Conservation (phyloP, 2,329 filamentous ascomycete genomes). For the Alternaria solani region DNA sequence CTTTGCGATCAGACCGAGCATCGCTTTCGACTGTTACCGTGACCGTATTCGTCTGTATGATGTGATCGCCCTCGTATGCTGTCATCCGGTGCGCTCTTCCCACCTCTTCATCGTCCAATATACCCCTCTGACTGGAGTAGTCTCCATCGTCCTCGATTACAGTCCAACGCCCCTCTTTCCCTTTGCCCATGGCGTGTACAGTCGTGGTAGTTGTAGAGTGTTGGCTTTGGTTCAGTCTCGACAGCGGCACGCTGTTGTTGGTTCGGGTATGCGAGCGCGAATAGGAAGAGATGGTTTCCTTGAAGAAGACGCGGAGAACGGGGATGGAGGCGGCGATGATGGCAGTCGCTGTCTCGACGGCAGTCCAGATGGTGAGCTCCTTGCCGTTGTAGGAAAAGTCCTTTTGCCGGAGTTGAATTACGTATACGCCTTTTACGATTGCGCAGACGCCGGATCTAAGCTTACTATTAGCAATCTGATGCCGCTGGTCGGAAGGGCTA, state of each 20-base stretch:
- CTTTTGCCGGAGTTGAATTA: conserved; percentile 31
- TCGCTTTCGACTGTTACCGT: conserved; percentile 14
- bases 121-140: conserved; percentile 8
- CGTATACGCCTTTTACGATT: conserved; percentile 37
- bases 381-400: conserved; percentile 44
- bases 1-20: not conserved
- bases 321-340: conserved; percentile 42
- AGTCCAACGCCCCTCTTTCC: conserved; percentile 7
- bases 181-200: not conserved
- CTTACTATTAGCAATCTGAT: not conserved
- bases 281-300: conserved; percentile 27
- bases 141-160: not conserved
- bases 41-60: conserved; percentile 16
- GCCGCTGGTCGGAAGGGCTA: not conserved
- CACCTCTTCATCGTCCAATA: conserved; percentile 9
- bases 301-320: conserved; percentile 44
- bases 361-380: conserved; percentile 43
- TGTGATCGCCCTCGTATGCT: not conserved
- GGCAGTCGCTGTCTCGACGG: conserved; percentile 39
- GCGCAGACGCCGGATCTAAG: conserved; percentile 37
- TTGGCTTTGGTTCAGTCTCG: conserved; percentile 7
- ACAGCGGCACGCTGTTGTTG: conserved; percentile 3
- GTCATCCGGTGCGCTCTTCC: not conserved
- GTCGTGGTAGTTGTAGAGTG: conserved; percentile 7
- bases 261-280: not conserved